Percentiles rank a stretch among this genome's conserved stretches.
Evolutionary conservation across 148 eudicot genomes (phyloP).

Genomic region (Cornus florida): DNA sequence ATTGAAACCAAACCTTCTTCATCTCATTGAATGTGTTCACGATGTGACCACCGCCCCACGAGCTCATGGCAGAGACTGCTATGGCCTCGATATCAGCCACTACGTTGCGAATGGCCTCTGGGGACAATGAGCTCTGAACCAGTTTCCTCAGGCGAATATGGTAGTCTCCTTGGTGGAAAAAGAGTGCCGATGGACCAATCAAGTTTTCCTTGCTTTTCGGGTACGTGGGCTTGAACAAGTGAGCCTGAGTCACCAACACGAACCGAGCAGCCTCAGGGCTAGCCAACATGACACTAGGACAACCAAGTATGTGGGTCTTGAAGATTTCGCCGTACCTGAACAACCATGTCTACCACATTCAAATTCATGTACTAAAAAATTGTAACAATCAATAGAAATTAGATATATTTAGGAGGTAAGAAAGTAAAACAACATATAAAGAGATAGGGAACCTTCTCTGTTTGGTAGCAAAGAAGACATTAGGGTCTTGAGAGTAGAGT

Average conservation of each 20-base stretch:
- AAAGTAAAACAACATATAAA: conserved; percentile 6
- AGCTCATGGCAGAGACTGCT: conserved; percentile 32
- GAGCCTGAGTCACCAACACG: conserved; percentile 41
- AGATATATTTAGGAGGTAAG: not conserved
- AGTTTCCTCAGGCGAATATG: conserved; percentile 48
- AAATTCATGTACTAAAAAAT: not conserved
- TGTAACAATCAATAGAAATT: not conserved
- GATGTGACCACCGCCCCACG: conserved; percentile 37
- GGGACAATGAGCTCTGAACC: conserved; percentile 39
- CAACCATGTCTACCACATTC: not conserved
- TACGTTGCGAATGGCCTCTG: conserved; percentile 28
- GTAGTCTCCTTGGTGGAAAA: conserved; percentile 59
- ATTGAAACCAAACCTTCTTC: conserved; percentile 45
- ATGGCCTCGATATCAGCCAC: conserved; percentile 32
- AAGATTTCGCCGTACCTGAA: conserved; percentile 60
- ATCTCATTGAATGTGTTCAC: conserved; percentile 45
- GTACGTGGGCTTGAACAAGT: conserved; percentile 58
- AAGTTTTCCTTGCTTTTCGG: conserved; percentile 58
- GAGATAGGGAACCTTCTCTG: conserved; percentile 32
- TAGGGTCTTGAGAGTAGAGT: conserved; percentile 59
- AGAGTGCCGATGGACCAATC: conserved; percentile 48
- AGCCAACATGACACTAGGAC: conserved; percentile 53
- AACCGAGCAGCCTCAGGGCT: conserved; percentile 58
- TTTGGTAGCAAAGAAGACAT: conserved; percentile 44
- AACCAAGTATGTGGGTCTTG: conserved; percentile 55